Evolutionary conservation across 169 alveolate genomes (phyloP).

Genomic region (Miamiensis avidus): DNA sequence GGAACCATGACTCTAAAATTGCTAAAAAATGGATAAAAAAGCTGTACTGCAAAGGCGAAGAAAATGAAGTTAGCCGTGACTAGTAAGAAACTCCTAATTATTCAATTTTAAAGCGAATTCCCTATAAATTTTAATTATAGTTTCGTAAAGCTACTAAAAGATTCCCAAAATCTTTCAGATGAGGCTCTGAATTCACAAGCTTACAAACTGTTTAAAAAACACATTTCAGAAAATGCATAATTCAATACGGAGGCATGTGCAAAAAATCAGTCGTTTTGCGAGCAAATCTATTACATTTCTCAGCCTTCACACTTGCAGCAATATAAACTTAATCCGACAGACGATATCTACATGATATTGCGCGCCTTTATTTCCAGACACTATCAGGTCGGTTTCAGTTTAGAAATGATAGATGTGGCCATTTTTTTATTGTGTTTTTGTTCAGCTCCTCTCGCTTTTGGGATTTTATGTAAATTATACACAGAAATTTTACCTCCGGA

Average conservation of each 20-base stretch:
- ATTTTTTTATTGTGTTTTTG: background rate
- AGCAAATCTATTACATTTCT: background rate
- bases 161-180: background rate
- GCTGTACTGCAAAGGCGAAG: background rate
- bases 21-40: background rate
- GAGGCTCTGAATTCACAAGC: background rate
- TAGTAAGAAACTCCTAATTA: too few species aligned
- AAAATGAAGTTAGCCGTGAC: background rate
- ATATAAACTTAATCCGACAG: too few species aligned
- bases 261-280: background rate
- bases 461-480: background rate
- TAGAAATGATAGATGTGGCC: slow-evolving; percentile 5
- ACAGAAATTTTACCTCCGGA: background rate
- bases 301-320: background rate
- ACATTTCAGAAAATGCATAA: background rate
- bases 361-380: background rate
- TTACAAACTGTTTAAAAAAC: background rate
- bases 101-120: too few species aligned
- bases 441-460: background rate
- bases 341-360: background rate
- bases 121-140: too few species aligned
- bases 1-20: background rate
- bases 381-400: background rate
- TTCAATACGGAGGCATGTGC: background rate
- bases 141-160: background rate